Conservation (phyloP, 257 asterid genomes). For the Phtheirospermum japonicum region DNA sequence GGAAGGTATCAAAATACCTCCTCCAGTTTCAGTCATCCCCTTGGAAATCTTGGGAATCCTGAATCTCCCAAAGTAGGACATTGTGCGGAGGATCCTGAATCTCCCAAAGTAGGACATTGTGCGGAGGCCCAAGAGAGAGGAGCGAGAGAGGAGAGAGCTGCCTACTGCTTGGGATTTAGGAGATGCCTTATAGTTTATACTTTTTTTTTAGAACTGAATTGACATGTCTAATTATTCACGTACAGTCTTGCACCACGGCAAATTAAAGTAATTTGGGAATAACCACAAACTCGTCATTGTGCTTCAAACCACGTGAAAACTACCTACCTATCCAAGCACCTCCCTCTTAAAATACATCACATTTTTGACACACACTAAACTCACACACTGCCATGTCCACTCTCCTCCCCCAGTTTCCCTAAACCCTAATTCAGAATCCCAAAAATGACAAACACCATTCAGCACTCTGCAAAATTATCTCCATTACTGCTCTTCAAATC, state of each 20-base stretch:
- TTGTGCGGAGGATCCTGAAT: too few species aligned
- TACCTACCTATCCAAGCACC: constrained; percentile 36
- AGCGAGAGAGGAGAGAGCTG: too few species aligned
- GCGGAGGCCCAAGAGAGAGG: too few species aligned
- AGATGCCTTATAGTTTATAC: too few species aligned
- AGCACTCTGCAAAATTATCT: constrained; percentile 38
- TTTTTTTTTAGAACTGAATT: too few species aligned
- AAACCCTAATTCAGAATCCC: constrained; percentile 18
- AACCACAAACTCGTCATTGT: background rate
- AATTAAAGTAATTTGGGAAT: background rate
- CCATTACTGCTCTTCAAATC: constrained; percentile 38
- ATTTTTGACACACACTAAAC: constrained; percentile 26
- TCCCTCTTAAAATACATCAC: constrained; percentile 14
- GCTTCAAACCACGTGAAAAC: constrained; percentile 31
- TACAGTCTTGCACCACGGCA: background rate
- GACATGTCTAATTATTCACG: too few species aligned
- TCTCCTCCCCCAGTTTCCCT: background rate
- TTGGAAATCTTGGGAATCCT: too few species aligned
- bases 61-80: too few species aligned
- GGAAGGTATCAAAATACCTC: too few species aligned
- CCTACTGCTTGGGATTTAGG: too few species aligned
- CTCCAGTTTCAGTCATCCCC: too few species aligned
- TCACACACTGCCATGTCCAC: constrained; percentile 38
- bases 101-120: too few species aligned
- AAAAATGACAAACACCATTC: constrained; percentile 42